Evolutionary conservation across 2,329 filamentous ascomycete species (phyloP).

Genomic region (Fusarium paranaense): DNA sequence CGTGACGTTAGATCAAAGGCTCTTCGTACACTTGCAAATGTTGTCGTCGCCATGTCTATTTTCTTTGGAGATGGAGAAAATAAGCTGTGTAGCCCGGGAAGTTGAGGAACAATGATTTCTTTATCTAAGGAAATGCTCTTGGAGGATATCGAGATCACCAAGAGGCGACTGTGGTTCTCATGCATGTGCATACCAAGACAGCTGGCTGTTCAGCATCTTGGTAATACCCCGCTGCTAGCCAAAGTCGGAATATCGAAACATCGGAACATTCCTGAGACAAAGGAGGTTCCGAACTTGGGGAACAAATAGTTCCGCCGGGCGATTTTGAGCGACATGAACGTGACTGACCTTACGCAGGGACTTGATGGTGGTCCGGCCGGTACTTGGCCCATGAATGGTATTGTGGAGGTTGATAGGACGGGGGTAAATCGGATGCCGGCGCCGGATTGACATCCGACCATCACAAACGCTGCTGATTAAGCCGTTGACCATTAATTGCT

Average conservation of each 20-base stretch:
- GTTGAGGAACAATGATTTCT: neutral
- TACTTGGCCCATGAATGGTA: neutral
- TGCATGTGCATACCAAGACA: neutral
- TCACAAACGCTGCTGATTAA: neutral
- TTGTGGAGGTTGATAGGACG: neutral
- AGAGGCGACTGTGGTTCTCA: neutral
- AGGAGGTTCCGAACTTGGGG: neutral
- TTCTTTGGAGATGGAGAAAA: neutral
- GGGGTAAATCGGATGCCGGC: neutral
- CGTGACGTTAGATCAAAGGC: conserved; percentile 46
- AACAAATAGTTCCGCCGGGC: neutral
- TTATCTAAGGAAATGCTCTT: neutral
- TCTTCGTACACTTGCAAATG: neutral
- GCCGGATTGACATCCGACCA: neutral
- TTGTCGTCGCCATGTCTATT: neutral
- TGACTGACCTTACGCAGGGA: neutral
- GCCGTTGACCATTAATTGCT: neutral
- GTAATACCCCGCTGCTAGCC: neutral
- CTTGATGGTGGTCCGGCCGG: neutral
- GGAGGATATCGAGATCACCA: neutral
- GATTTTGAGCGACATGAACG: neutral
- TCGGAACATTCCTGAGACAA: neutral
- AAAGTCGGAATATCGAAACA: neutral
- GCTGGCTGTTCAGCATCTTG: neutral
- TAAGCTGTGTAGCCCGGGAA: neutral